Evolutionary conservation across 2,329 filamentous ascomycete species (phyloP).

Genomic region (Aspergillus fructus): DNA sequence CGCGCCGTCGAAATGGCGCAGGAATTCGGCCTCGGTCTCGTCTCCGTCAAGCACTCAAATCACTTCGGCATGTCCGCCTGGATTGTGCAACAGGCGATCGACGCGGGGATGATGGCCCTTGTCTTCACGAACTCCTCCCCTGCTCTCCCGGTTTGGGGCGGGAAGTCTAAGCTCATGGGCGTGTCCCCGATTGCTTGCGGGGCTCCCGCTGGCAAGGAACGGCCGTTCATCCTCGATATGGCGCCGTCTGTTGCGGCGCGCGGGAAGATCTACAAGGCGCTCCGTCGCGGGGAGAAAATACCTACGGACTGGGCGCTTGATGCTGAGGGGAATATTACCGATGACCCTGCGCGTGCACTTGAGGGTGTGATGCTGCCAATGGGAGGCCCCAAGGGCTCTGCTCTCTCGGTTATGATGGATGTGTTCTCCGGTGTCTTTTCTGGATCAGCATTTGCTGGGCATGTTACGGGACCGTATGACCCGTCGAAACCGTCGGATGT

Average conservation of each 20-base stretch:
- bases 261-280: conserved; percentile 48
- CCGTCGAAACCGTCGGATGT: conserved; percentile 67
- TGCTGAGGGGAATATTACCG: conserved; percentile 64
- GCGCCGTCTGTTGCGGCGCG: conserved; percentile 46
- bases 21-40: conserved; percentile 70
- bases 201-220: conserved; percentile 61
- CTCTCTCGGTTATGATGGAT: conserved; percentile 81
- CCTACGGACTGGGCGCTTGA: conserved; percentile 70
- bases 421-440: conserved; percentile 78
- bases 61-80: conserved; percentile 84
- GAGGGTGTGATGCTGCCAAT: conserved; percentile 81
- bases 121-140: conserved; percentile 73
- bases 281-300: conserved; percentile 43
- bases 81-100: conserved; percentile 74
- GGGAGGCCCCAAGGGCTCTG: conserved; percentile 80
- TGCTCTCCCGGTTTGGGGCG: conserved; percentile 70
- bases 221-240: conserved; percentile 59
- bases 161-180: conserved; percentile 66
- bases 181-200: conserved; percentile 74
- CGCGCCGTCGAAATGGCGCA: conserved; percentile 66
- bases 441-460: conserved; percentile 73
- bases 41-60: conserved; percentile 72
- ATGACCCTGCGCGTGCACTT: conserved; percentile 69
- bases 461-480: conserved; percentile 76
- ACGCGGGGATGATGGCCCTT: conserved; percentile 68